These are phyloP conservation scores for Clonostachys rosea DNA, from an alignment of 2,329 filamentous ascomycete genomes.

Conservation along the genomic window DNA sequence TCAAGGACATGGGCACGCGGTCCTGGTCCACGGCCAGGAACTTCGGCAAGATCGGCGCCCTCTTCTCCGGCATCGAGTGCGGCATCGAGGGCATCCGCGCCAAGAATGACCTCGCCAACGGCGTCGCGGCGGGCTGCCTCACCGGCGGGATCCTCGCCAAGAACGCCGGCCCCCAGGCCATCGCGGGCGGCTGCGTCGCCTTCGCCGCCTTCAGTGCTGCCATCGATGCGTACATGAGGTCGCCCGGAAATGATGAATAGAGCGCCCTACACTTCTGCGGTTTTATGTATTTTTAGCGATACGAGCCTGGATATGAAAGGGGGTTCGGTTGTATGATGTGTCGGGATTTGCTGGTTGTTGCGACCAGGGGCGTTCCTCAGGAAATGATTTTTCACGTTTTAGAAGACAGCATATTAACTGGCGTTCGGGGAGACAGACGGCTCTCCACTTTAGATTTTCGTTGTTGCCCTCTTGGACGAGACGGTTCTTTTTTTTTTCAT, in stretches of 20 bases:
- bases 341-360: too few relatives aligned
- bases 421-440: too few relatives aligned
- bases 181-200: conserved; percentile 80
- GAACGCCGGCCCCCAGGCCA: conserved; percentile 84
- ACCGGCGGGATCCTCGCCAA: conserved; percentile 86
- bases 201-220: conserved; percentile 92
- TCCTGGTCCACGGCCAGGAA: conserved; percentile 85
- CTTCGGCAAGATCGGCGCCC: conserved; percentile 87
- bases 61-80: conserved; percentile 93
- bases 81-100: conserved; percentile 88
- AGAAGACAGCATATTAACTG: too few relatives aligned
- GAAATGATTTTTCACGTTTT: too few relatives aligned
- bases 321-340: too few relatives aligned
- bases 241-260: conserved; percentile 58
- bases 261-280: not conserved
- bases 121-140: conserved; percentile 80
- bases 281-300: too few relatives aligned
- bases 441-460: too few relatives aligned
- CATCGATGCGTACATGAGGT: conserved; percentile 88
- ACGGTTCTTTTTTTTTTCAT: too few relatives aligned
- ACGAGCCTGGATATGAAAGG: too few relatives aligned
- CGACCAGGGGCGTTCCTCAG: too few relatives aligned
- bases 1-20: conserved; percentile 90
- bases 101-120: conserved; percentile 91
- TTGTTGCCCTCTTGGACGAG: too few relatives aligned